These are phyloP conservation scores for Monosporascus sp. DNA, from an alignment of 2,329 filamentous ascomycete genomes.

Conservation along the genomic window DNA sequence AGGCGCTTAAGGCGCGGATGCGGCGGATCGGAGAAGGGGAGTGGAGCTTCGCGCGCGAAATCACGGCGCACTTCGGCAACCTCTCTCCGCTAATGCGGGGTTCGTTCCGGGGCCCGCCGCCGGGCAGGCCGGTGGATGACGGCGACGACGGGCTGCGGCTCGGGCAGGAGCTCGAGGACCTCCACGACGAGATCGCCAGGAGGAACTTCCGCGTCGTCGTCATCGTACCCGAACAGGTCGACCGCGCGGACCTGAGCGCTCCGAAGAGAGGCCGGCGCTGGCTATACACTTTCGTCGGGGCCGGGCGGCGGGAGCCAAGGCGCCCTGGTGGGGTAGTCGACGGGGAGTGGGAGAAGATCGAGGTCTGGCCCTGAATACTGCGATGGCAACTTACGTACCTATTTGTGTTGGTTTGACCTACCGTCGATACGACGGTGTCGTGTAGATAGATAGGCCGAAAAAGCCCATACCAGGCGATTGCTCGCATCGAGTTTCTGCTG, in stretches of 20 bases:
- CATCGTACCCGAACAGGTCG: slow-evolving; percentile 72
- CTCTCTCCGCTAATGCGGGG: slow-evolving; percentile 74
- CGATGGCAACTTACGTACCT: no score
- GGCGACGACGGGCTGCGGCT: slow-evolving; percentile 34
- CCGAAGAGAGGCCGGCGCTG: slow-evolving; percentile 58
- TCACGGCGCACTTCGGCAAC: slow-evolving; percentile 88
- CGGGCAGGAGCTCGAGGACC: slow-evolving; percentile 62
- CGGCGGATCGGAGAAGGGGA: slow-evolving; percentile 36
- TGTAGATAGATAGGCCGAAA: no score
- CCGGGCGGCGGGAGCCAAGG: slow-evolving; percentile 26
- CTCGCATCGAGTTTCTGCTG: no score
- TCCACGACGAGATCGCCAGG: slow-evolving; percentile 66
- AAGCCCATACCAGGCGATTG: no score
- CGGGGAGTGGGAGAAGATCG: slow-evolving; percentile 59
- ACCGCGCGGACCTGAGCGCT: slow-evolving; percentile 66
- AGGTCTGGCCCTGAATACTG: slow-evolving; percentile 58
- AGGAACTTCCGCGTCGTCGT: slow-evolving; percentile 79
- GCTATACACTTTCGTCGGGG: slow-evolving; percentile 56
- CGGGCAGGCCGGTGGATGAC: slow-evolving; percentile 54
- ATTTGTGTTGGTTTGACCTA: no score
- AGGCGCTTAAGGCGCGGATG: slow-evolving; percentile 59
- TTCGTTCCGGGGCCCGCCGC: slow-evolving; percentile 66
- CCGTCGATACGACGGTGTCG: no score
- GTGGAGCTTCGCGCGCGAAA: slow-evolving; percentile 76
- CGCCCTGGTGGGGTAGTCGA: slow-evolving; percentile 30